Conservation (phyloP, 345 rosid genomes). For the Populus nigra region DNA sequence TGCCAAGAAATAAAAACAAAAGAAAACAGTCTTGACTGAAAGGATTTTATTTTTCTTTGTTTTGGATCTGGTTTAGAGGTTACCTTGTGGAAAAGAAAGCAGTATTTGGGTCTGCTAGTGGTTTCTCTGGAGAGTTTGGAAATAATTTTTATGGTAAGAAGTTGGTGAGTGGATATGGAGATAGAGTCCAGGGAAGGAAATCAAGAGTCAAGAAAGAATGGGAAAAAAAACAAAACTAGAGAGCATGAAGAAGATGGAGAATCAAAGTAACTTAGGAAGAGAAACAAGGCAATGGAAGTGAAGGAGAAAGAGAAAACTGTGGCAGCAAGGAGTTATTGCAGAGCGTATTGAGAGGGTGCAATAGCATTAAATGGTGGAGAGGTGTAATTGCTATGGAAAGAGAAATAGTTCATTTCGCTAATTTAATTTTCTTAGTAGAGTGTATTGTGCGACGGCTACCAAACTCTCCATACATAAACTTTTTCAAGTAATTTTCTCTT, state of each 20-base stretch:
- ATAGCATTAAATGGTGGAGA: conserved; percentile 68
- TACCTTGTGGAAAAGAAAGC: conserved; percentile 9
- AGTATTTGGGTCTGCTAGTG: background rate
- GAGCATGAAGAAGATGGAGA: background rate
- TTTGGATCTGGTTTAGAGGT: conserved; percentile 23
- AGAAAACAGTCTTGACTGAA: background rate
- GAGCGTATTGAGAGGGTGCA: conserved; percentile 71
- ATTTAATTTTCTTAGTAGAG: conserved; percentile 8
- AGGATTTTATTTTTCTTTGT: background rate
- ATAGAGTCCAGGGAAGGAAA: conserved; percentile 8
- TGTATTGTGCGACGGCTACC: conserved; percentile 49
- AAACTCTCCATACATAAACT: conserved; percentile 18
- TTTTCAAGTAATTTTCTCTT: background rate
- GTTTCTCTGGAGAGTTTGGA: conserved; percentile 11
- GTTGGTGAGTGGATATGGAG: conserved; percentile 4
- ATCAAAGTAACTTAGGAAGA: background rate
- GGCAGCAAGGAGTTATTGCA: conserved; percentile 61
- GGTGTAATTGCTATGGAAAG: conserved; percentile 24
- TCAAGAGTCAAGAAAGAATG: background rate
- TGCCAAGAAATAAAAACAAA: conserved; percentile 12
- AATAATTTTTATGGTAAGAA: conserved; percentile 18
- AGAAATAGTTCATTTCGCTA: conserved; percentile 21
- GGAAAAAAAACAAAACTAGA: background rate
- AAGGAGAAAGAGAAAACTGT: conserved; percentile 31
- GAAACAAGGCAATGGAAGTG: background rate